Conservation (phyloP, 352 stramenopile species). For the Peronospora tabacina region DNA sequence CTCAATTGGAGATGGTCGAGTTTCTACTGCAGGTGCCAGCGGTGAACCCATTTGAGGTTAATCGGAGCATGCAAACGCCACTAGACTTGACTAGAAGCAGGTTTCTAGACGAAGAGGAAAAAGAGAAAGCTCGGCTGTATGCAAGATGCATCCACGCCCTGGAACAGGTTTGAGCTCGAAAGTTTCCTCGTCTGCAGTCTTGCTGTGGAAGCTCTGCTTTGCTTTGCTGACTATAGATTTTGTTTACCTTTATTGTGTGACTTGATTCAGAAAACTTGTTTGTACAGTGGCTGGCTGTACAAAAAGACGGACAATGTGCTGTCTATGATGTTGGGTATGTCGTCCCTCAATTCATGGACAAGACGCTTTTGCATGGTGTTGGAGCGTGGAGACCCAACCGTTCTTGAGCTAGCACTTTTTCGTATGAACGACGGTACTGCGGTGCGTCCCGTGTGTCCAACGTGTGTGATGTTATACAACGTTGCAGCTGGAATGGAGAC, state of each 20-base stretch:
- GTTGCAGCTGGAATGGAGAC: conserved; percentile 39
- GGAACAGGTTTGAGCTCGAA: conserved; percentile 33
- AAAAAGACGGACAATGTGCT: conserved; percentile 56
- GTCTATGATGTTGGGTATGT: conserved; percentile 48
- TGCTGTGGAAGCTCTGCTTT: conserved; percentile 3
- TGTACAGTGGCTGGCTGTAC: conserved; percentile 60
- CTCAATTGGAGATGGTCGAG: conserved; percentile 32
- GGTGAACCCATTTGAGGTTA: conserved; percentile 39
- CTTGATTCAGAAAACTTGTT: conserved; percentile 35
- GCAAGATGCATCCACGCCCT: conserved; percentile 50
- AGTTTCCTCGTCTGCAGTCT: not conserved
- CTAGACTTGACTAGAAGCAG: conserved; percentile 37
- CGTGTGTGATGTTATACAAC: conserved; percentile 53
- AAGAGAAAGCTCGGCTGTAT: conserved; percentile 21
- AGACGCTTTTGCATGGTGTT: conserved; percentile 63
- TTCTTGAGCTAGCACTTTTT: conserved; percentile 72
- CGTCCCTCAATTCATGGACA: conserved; percentile 58
- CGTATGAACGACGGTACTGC: conserved; percentile 35
- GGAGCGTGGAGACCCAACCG: conserved; percentile 42
- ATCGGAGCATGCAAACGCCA: conserved; percentile 38
- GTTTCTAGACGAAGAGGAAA: conserved; percentile 23
- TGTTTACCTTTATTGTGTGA: conserved; percentile 1
- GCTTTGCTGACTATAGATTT: not conserved
- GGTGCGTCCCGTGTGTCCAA: conserved; percentile 44
- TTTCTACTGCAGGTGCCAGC: conserved; percentile 34